phyloP scores from a whole-genome alignment of 768 basidiomycete species.

The Lyophyllum semitale region DNA sequence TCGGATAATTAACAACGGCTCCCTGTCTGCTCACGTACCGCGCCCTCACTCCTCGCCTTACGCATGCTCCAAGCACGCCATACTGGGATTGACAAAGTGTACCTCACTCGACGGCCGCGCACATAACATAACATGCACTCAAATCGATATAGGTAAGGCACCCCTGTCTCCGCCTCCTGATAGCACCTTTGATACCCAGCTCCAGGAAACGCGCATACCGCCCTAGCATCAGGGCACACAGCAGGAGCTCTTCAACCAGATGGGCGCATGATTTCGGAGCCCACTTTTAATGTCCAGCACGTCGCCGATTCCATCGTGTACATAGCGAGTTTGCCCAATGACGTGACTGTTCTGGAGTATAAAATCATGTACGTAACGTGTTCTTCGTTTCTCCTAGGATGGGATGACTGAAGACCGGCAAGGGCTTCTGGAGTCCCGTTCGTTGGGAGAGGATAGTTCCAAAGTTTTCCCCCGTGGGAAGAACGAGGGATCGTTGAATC shows the following conservation, averaged over 20 bases:
- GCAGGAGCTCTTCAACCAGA: conserved; percentile 69
- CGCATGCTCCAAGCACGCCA: conserved; percentile 80
- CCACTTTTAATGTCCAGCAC: conserved; percentile 69
- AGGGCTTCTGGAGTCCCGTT: conserved; percentile 31
- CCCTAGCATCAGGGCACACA: conserved; percentile 48
- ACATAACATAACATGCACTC: conserved; percentile 74
- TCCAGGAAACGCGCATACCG: conserved; percentile 71
- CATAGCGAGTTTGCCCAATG: conserved; percentile 66
- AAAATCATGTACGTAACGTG: conserved; percentile 65
- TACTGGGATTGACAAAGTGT: conserved; percentile 73
- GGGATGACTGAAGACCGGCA: background rate
- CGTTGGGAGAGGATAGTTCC: conserved; percentile 27
- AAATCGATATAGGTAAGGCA: conserved; percentile 75
- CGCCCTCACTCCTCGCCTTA: conserved; percentile 68
- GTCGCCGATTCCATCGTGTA: conserved; percentile 74
- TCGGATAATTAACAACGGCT: conserved; percentile 86
- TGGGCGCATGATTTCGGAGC: conserved; percentile 57
- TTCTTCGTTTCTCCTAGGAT: background rate
- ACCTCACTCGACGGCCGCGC: conserved; percentile 77
- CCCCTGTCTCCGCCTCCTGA: background rate
- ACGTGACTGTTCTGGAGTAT: conserved; percentile 70
- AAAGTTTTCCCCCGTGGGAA: too few relatives aligned
- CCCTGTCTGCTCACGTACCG: conserved; percentile 71
- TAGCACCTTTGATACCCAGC: background rate
- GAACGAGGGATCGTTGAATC: background rate